Evolutionary conservation across 2,329 filamentous ascomycete genomes (phyloP).

Genomic region (Penicillium vulpinum): DNA sequence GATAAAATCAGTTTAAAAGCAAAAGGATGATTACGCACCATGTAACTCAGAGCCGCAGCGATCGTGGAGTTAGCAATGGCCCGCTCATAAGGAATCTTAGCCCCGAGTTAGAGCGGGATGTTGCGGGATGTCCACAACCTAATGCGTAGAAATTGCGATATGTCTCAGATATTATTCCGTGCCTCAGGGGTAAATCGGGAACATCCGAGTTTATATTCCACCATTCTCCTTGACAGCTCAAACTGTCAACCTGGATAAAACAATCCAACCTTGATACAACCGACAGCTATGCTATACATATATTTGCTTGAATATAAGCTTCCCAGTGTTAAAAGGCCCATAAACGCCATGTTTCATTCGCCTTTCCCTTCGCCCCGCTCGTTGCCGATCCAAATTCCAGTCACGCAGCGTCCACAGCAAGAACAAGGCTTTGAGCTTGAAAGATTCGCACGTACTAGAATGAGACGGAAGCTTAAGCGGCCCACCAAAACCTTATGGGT

Average conservation of each 20-base stretch:
- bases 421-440: neutral
- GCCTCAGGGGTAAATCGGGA: constrained; percentile 1
- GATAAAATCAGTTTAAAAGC: constrained; percentile 4
- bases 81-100: constrained; percentile 7
- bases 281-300: too few species aligned
- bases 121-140: neutral
- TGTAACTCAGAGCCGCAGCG: constrained; percentile 14
- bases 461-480: neutral
- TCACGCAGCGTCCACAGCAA: neutral
- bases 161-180: constrained; percentile 3
- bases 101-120: constrained; percentile 1
- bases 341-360: neutral
- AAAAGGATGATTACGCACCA: constrained; percentile 8
- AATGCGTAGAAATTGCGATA: too few species aligned
- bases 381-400: neutral
- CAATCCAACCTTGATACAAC: too few species aligned
- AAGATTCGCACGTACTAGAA: neutral
- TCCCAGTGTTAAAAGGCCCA: neutral
- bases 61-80: constrained; percentile 11
- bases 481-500: neutral
- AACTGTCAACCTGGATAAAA: too few species aligned
- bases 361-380: neutral
- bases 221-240: neutral
- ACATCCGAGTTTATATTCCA: neutral
- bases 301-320: neutral